Percentiles rank a stretch among this genome's conserved stretches.
These are phyloP conservation scores for Leishmania guyanensis DNA, from an alignment of 208 protist genomes.

Conservation along the genomic window DNA sequence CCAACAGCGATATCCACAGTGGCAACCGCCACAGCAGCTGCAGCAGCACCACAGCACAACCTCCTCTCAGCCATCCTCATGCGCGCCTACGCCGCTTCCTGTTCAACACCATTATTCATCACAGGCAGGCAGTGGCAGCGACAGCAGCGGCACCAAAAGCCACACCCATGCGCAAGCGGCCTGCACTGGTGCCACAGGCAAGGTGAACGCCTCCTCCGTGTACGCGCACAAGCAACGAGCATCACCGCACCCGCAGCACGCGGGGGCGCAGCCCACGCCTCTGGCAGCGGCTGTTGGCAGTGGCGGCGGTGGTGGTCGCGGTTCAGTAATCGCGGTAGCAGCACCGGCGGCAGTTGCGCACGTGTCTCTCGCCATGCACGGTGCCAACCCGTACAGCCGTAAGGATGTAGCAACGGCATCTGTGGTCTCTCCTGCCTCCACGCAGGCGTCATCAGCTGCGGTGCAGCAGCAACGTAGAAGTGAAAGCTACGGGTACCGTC, in stretches of 20 bases:
- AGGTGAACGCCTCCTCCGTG: background rate
- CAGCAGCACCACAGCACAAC: slow-evolving; percentile 3
- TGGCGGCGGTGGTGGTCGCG: background rate
- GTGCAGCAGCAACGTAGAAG: background rate
- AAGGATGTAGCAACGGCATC: too few species aligned
- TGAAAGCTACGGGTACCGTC: slow-evolving; percentile 1
- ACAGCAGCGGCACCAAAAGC: background rate
- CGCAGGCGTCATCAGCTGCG: background rate
- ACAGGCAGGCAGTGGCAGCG: background rate
- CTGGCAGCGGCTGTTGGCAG: background rate
- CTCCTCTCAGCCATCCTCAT: slow-evolving; percentile 5
- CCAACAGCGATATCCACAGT: background rate
- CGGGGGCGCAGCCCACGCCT: background rate
- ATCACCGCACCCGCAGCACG: background rate
- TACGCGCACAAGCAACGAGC: background rate
- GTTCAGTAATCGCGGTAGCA: background rate
- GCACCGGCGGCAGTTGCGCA: background rate
- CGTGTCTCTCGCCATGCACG: background rate
- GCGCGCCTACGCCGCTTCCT: background rate
- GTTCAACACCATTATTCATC: background rate
- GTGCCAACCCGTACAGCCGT: background rate
- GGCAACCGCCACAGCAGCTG: slow-evolving; percentile 1
- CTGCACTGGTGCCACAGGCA: background rate
- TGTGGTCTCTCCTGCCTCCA: background rate
- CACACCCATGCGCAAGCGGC: background rate